These are phyloP conservation scores for Eruca vesicaria DNA, from an alignment of 441 rosid genomes.

Conservation along the genomic window DNA sequence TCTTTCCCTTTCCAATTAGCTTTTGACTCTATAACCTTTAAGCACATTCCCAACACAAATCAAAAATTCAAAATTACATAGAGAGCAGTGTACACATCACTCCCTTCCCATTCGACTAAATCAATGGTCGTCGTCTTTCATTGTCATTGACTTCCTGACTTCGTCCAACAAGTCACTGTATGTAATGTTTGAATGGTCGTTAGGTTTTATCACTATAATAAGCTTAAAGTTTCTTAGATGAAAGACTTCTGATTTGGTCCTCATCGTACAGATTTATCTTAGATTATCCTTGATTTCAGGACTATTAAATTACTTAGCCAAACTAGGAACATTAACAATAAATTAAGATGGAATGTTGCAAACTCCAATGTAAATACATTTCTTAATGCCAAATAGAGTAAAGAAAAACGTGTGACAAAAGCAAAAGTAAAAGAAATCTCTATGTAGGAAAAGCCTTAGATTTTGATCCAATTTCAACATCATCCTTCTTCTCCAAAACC, in stretches of 20 bases:
- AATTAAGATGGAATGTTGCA: not conserved
- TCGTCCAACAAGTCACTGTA: not conserved
- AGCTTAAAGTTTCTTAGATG: not conserved
- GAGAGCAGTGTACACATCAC: not conserved
- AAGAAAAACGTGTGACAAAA: not conserved
- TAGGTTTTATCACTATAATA: not conserved
- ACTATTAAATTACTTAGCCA: not conserved
- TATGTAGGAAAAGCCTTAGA: not conserved
- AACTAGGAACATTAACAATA: not conserved
- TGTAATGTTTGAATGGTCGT: not conserved
- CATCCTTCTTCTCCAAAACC: slow-evolving; percentile 38
- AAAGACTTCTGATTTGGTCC: not conserved
- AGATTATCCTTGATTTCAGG: not conserved
- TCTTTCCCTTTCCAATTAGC: slow-evolving; percentile 10
- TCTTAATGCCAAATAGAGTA: not conserved
- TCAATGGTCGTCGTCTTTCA: not conserved
- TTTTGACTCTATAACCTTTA: slow-evolving; percentile 62
- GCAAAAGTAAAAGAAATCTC: not conserved
- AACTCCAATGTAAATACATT: not conserved
- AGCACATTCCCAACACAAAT: not conserved
- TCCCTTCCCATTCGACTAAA: not conserved
- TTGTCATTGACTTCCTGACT: not conserved
- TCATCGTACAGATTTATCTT: not conserved
- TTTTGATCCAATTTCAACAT: not conserved
- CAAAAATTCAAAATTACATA: not conserved